A percentile compares a stretch with the other conserved stretches of the same genome.
phyloP scores from a whole-genome alignment of 2,329 filamentous ascomycete genomes.

The Teratosphaeria viscida region DNA sequence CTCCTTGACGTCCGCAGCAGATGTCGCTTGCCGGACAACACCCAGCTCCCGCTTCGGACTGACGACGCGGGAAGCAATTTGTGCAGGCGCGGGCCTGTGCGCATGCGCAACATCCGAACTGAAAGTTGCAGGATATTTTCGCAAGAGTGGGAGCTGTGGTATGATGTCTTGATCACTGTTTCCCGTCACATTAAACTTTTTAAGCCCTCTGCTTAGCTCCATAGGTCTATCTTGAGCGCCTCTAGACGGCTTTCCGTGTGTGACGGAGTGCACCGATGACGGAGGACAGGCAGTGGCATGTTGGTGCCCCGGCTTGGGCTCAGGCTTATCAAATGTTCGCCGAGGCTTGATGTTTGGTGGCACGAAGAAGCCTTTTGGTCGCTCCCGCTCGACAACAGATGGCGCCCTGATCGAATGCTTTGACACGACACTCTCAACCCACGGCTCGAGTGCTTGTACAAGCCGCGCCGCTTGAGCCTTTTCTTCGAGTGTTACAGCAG shows the following conservation, averaged over 20 bases:
- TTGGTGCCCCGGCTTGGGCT: neutral
- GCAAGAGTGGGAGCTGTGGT: slow-evolving; percentile 4
- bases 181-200: slow-evolving; percentile 8
- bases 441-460: neutral
- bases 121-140: neutral
- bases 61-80: neutral
- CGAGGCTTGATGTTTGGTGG: neutral
- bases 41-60: neutral
- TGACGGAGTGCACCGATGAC: neutral
- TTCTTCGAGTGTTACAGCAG: neutral
- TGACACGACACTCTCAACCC: neutral
- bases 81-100: neutral
- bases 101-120: neutral
- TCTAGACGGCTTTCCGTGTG: neutral
- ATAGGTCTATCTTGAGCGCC: neutral
- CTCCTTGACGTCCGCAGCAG: neutral
- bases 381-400: neutral
- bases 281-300: neutral
- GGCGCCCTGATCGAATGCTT: neutral
- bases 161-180: slow-evolving; percentile 15
- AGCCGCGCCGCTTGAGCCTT: neutral
- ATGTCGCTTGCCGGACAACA: neutral
- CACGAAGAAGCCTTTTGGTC: slow-evolving; percentile 2
- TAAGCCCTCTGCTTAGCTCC: neutral
- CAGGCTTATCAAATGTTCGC: neutral